Percentiles rank a stretch among this genome's conserved stretches.
Conservation (phyloP, 179 eudicot species). For the Drosera spatulata region DNA sequence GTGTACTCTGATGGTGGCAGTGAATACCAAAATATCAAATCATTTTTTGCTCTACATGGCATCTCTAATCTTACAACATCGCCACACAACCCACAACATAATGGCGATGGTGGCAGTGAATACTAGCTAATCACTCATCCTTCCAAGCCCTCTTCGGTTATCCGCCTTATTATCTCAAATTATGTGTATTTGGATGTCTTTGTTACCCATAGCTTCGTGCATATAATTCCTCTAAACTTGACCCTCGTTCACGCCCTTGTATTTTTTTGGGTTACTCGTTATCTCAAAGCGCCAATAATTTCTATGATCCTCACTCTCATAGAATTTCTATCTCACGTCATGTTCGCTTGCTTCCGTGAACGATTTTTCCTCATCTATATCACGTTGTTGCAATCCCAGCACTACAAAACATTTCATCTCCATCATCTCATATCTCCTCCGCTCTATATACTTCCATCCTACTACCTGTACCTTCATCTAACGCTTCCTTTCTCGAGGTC, state of each 20-base stretch:
- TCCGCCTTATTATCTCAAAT: not conserved
- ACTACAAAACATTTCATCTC: not conserved
- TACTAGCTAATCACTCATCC: not conserved
- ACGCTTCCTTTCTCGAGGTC: too few relatives aligned
- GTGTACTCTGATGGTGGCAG: not conserved
- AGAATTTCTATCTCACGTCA: not conserved
- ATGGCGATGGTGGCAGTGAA: not conserved
- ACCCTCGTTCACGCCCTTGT: not conserved
- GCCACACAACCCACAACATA: slow-evolving; percentile 7
- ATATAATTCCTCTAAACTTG: not conserved
- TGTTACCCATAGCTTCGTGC: not conserved
- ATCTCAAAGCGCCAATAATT: not conserved
- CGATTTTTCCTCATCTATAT: too few relatives aligned
- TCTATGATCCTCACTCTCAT: not conserved
- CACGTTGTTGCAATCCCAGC: too few relatives aligned
- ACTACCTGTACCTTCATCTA: too few relatives aligned
- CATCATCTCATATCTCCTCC: not conserved
- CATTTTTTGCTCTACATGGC: not conserved
- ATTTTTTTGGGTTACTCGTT: slow-evolving; percentile 2
- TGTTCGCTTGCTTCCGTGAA: too few relatives aligned
- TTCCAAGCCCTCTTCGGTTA: not conserved
- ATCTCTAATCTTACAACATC: slow-evolving; percentile 6
- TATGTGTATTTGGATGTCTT: not conserved
- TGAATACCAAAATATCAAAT: not conserved
- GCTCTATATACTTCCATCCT: too few relatives aligned